Base-by-base conservation (phyloP, 1,139 yeast species). In the Kodamaea anthophila region DNA sequence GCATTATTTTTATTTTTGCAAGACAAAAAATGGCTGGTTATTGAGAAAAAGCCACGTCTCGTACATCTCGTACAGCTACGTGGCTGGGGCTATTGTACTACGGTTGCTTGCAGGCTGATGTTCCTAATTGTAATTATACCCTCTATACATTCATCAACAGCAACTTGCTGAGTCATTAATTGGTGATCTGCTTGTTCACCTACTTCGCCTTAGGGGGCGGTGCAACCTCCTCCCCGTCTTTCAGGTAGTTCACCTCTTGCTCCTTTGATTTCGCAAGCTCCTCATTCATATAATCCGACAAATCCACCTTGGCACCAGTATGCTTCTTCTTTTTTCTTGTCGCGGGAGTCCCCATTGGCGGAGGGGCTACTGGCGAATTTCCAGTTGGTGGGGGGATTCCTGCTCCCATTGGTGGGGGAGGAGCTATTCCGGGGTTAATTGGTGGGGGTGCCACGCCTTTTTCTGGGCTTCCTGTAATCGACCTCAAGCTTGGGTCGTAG, bases 211-310 rank as follows among this genome's bases (percentile, higher is more conserved):
- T 31, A 8, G 49, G 61, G 3, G 27, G 59, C 5, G 68, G 65
- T 3, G 67, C 65, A 4, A 65, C 61, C 3, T 31, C 27, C 2
- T 38, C 21, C 5, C 35, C 37, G 7, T 54, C 51, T 3, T 48
- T 36, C 13, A 28, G 33, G 14, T 30, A 30, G 9, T 40, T 47
- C 14, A 41, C 38, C 28, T 65, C 72, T 32, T 44, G 30, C 29
- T 60, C 58, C 34, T 65, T 65, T 2, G 72, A 65, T 36, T 59
- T 65, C 24, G 58, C 60, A 31, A 66, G 51, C 37, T 66, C 72
- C 41, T 65, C 71, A 37, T 65, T 62, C 71, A 66, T 65, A 35
- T 58, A 63, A 29, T 60, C 67, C 28, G 50, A 58, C 30, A 66
- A 48, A 4, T 53, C 67, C 21, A 47, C 54, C 16, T 47, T 31